These are phyloP conservation scores for Zygoascus sp. DNA, from an alignment of 1,139 yeast genomes.

Conservation along the genomic window DNA sequence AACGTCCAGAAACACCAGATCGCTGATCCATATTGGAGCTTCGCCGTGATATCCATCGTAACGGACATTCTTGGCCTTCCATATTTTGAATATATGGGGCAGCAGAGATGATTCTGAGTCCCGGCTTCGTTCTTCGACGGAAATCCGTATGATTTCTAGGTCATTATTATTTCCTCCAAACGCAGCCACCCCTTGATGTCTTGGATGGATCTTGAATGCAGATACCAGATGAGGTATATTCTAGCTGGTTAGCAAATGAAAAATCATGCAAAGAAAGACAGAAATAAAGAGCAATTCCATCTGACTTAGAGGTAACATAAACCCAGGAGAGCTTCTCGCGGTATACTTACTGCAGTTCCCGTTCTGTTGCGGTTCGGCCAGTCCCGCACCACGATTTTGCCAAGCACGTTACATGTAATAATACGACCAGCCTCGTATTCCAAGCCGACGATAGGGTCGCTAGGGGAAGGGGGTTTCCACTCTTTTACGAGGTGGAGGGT, in stretches of 20 bases:
- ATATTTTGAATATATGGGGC: constrained; percentile 18
- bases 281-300: background rate
- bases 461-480: constrained; percentile 34
- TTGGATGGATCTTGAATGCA: constrained; percentile 36
- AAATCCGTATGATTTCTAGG: constrained; percentile 31
- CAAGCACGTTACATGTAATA: constrained; percentile 45
- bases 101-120: background rate
- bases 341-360: constrained; percentile 3
- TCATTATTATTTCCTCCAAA: constrained; percentile 48
- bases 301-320: background rate
- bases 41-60: constrained; percentile 24
- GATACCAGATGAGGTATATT: constrained; percentile 34
- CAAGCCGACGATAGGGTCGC: constrained; percentile 36
- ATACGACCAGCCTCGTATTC: constrained; percentile 35
- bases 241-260: background rate
- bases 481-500: constrained; percentile 32
- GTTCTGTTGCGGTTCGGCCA: constrained; percentile 26
- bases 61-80: constrained; percentile 31
- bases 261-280: background rate
- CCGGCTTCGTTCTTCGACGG: constrained; percentile 10
- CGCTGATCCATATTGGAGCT: constrained; percentile 33
- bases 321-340: too few species aligned
- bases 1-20: constrained; percentile 31
- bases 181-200: constrained; percentile 22
- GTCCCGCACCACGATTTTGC: constrained; percentile 45